phyloP scores from a whole-genome alignment of 768 basidiomycete species.

The Tricholoma sp. region DNA sequence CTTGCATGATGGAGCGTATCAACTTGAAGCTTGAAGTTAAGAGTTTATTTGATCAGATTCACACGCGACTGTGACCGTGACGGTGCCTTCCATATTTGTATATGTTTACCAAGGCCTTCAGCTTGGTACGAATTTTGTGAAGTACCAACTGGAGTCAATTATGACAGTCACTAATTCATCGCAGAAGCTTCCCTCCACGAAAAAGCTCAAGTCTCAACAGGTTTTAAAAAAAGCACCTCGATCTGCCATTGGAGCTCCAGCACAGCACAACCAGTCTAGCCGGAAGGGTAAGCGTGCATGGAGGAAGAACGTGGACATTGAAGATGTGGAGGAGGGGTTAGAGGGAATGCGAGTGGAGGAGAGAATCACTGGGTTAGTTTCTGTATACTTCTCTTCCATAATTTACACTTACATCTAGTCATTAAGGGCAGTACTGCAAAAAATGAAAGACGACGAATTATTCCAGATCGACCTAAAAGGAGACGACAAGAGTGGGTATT shows the following conservation, averaged over 20 bases:
- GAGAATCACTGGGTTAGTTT: slow-evolving; percentile 64
- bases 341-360: slow-evolving; percentile 81
- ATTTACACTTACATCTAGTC: neutral
- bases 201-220: neutral
- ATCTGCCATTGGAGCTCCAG: slow-evolving; percentile 46
- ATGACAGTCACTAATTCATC: neutral
- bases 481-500: slow-evolving; percentile 59
- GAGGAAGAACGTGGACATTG: slow-evolving; percentile 89
- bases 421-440: slow-evolving; percentile 54
- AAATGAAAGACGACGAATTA: slow-evolving; percentile 65
- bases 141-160: too few relatives aligned
- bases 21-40: too few relatives aligned
- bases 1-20: too few relatives aligned
- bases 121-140: too few relatives aligned
- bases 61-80: too few relatives aligned
- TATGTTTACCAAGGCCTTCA: too few relatives aligned
- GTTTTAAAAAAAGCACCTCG: slow-evolving; percentile 12
- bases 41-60: too few relatives aligned
- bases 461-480: slow-evolving; percentile 80
- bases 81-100: too few relatives aligned
- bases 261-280: slow-evolving; percentile 63
- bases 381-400: neutral
- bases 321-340: slow-evolving; percentile 68
- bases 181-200: neutral
- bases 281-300: slow-evolving; percentile 91